Evolutionary conservation across 1,284 basidiomycete genomes (phyloP).

Genomic region (Fereydounia khargensis): DNA sequence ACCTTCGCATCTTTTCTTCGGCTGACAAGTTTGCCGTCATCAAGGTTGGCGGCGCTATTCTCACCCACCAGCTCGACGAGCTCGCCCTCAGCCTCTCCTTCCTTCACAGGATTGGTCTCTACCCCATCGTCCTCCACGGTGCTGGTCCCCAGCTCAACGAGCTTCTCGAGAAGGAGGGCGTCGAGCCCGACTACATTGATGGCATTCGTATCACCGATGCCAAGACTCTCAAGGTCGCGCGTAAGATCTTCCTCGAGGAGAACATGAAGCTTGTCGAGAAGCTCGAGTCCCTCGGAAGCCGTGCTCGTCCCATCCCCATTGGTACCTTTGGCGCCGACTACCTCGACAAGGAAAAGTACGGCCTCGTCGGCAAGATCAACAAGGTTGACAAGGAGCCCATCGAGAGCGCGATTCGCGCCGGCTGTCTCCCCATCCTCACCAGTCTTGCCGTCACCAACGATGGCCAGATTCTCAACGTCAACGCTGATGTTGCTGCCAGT

Average conservation of each 20-base stretch:
- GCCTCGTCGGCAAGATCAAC: conserved; percentile 56
- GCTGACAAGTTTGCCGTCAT: conserved; percentile 57
- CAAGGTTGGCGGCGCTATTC: conserved; percentile 57
- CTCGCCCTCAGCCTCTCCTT: conserved; percentile 55
- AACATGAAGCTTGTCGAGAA: conserved; percentile 55
- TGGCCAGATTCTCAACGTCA: conserved; percentile 57
- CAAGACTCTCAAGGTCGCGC: conserved; percentile 54
- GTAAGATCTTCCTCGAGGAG: conserved; percentile 56
- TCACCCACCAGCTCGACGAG: conserved; percentile 56
- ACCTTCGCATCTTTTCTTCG: conserved; percentile 56
- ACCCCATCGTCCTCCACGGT: conserved; percentile 56
- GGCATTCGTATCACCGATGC: conserved; percentile 58
- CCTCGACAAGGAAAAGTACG: conserved; percentile 57
- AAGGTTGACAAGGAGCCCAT: conserved; percentile 57
- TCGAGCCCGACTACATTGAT: conserved; percentile 56
- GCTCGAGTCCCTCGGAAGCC: conserved; percentile 55
- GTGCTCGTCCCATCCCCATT: conserved; percentile 55
- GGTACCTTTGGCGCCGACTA: conserved; percentile 55
- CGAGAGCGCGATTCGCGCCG: conserved; percentile 56
- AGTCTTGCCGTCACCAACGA: conserved; percentile 53
- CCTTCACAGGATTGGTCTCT: conserved; percentile 56
- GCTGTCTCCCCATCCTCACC: conserved; percentile 57
- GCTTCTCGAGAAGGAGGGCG: conserved; percentile 55
- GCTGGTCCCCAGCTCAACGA: conserved; percentile 57
- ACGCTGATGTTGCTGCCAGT: conserved; percentile 55